Percentiles rank a stretch among this genome's conserved stretches.
phyloP scores from a whole-genome alignment of 1,139 yeast species.

The Lodderomyces pseudojiufengensis region DNA sequence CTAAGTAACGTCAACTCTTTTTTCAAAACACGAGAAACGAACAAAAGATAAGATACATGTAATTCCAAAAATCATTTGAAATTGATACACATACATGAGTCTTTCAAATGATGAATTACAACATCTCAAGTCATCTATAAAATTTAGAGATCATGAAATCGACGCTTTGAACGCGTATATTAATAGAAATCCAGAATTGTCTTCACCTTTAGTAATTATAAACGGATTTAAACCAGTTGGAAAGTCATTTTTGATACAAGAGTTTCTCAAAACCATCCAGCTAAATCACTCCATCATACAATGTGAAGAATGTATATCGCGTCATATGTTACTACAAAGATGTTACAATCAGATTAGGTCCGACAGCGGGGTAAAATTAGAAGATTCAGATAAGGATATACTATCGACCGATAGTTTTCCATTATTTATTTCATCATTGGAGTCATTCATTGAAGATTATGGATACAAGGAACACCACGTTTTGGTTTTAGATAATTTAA shows the following conservation, averaged over 20 bases:
- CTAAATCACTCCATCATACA: slow-evolving; percentile 26
- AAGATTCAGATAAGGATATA: slow-evolving; percentile 14
- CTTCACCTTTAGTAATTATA: slow-evolving; percentile 30
- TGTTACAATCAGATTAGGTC: slow-evolving; percentile 28
- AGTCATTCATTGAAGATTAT: slow-evolving; percentile 31
- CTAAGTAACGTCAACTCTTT: too few relatives aligned
- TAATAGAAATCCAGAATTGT: slow-evolving; percentile 18
- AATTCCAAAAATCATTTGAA: background rate
- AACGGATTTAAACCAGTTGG: slow-evolving; percentile 44
- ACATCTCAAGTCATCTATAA: slow-evolving; percentile 8
- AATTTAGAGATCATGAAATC: slow-evolving; percentile 22
- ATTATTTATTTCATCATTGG: slow-evolving; percentile 41
- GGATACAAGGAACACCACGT: slow-evolving; percentile 42
- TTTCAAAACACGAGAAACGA: too few relatives aligned
- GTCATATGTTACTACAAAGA: slow-evolving; percentile 34
- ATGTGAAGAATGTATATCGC: slow-evolving; percentile 42
- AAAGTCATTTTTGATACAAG: slow-evolving; percentile 30
- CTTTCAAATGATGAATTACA: slow-evolving; percentile 7
- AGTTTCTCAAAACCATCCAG: slow-evolving; percentile 22
- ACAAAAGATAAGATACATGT: background rate
- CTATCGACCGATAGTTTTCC: slow-evolving; percentile 44
- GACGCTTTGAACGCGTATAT: slow-evolving; percentile 25
- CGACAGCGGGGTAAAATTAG: slow-evolving; percentile 24
- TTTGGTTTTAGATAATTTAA: slow-evolving; percentile 57
- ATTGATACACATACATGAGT: slow-evolving; percentile 9